Base-by-base conservation (phyloP, 2,329 filamentous ascomycete genomes). In the Colletotrichum tropicale region DNA sequence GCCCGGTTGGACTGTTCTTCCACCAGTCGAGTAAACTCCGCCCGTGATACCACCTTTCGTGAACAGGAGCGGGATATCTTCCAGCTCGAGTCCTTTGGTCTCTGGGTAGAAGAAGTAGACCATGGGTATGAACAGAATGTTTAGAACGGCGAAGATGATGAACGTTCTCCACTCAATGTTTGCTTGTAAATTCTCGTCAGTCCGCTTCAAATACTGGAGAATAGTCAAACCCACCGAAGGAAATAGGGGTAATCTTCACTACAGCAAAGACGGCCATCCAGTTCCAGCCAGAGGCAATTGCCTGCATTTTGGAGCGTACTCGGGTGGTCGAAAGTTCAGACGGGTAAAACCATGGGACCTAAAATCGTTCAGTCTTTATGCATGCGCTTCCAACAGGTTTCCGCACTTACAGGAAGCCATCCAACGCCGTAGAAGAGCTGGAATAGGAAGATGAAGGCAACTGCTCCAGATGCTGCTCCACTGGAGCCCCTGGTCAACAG, bases 401-500 rank as follows among this genome's bases (percentile, higher is more conserved):
- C 38, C 1, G 9, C n/a, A 10, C 18, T 43, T 43, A 43, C 38
- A 43, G 38, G 38, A 43, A 43, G 38, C 38, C 38, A 43, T 43
- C 38, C 38, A 4, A 43, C 38, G 1, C 38, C 38, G 38, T 43
- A 43, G 38, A 43, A 43, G 38, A 43, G 38, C 78, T 87, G 86
- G 77, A 88, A 88, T 12, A 88, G 78, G 78, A 88, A 88, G 6
- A 88, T 83, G 55, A 87, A 86, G 1, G 84, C 85, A 0, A 84
- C 85, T 1, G 86, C 86, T 1, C 81, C 86, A 66, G 87, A 86
- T 1, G 85, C 86, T 6, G 81, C 79, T 8, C 79, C 74, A 4
- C 74, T 78, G 1, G 78, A 80, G 0, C 80, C 82, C 0, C 83
- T 76, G 0, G 85, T 86, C 0, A 87, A 78, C 2, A 88, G 76